Conservation (phyloP, 2,329 filamentous ascomycete genomes). For the Cryphonectria radicalis region DNA sequence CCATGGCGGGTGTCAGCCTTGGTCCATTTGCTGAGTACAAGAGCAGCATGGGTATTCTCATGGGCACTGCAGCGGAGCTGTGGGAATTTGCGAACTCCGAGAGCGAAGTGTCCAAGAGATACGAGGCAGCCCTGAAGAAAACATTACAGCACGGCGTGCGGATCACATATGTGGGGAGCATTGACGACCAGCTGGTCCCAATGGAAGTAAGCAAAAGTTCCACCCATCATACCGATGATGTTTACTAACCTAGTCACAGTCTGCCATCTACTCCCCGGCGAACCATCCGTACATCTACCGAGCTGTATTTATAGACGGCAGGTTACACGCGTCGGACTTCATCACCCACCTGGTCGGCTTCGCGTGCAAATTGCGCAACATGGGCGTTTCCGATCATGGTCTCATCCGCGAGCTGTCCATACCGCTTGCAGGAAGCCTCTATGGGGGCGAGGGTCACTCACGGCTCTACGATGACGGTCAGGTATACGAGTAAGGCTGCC, state of each 20-base stretch:
- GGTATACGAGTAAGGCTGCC: constrained; percentile 72
- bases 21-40: constrained; percentile 94
- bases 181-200: constrained; percentile 95
- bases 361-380: constrained; percentile 88
- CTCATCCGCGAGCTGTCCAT: constrained; percentile 87
- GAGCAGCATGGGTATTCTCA: constrained; percentile 81
- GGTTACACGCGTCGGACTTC: constrained; percentile 91
- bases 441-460: constrained; percentile 91
- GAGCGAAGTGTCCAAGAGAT: constrained; percentile 81
- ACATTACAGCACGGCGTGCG: constrained; percentile 79
- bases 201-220: constrained; percentile 66
- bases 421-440: constrained; percentile 87
- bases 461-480: constrained; percentile 87
- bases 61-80: constrained; percentile 88
- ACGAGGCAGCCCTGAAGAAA: constrained; percentile 74
- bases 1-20: constrained; percentile 85
- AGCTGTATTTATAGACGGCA: constrained; percentile 93
- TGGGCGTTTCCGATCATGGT: constrained; percentile 91
- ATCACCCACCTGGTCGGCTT: constrained; percentile 93
- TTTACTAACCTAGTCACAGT: constrained; percentile 45
- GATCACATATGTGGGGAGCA: constrained; percentile 88
- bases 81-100: constrained; percentile 89
- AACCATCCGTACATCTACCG: constrained; percentile 92
- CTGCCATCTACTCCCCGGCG: constrained; percentile 82
- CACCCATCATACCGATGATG: constrained; percentile 5